Percentiles rank a stretch among this genome's conserved stretches.
Conservation (phyloP, 208 protist genomes). For the Acanthamoeba rhysodes region DNA sequence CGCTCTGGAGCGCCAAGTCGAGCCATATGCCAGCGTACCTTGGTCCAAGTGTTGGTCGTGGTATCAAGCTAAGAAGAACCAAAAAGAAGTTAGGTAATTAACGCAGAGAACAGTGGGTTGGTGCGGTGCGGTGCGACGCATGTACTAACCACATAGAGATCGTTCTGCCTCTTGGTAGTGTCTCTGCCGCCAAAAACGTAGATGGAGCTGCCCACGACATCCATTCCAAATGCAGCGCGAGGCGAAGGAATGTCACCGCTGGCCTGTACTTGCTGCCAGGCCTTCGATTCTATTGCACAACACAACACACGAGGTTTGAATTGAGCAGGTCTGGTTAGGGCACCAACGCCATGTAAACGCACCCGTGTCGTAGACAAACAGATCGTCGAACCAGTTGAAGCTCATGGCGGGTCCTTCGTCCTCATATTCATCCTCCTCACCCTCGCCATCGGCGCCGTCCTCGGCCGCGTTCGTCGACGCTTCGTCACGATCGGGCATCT, state of each 20-base stretch:
- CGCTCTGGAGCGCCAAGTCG: no score
- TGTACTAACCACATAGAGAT: slow-evolving; percentile 26
- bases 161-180: slow-evolving; percentile 31
- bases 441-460: not conserved
- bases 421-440: slow-evolving; percentile 14
- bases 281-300: not conserved
- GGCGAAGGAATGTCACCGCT: not conserved
- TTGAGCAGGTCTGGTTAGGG: not conserved
- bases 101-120: no score
- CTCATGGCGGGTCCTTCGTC: not conserved
- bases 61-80: not conserved
- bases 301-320: no score
- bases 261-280: not conserved
- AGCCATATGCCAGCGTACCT: not conserved
- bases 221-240: not conserved
- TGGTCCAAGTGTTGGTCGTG: slow-evolving; percentile 17
- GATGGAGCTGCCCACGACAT: not conserved
- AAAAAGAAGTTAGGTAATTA: no score
- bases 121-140: no score
- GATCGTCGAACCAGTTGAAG: slow-evolving; percentile 38
- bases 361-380: slow-evolving; percentile 38
- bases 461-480: not conserved
- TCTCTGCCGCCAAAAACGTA: slow-evolving; percentile 36
- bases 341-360: no score
- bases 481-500: not conserved